Evolutionary conservation across 768 basidiomycete genomes (phyloP).

Genomic region (Leccinum variicolor): DNA sequence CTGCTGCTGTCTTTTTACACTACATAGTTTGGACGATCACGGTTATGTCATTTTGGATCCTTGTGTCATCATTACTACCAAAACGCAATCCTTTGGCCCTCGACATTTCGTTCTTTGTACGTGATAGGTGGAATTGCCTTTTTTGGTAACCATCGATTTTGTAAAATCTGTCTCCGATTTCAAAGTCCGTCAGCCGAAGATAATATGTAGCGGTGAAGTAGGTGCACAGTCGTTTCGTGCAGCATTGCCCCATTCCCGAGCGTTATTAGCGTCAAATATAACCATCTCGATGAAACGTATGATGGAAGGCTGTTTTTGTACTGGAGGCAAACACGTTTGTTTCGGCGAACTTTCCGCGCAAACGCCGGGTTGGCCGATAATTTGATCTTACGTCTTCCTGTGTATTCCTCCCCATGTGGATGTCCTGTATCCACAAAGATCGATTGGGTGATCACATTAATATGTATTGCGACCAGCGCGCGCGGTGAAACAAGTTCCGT

Average conservation of each 20-base stretch:
- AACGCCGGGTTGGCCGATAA: not conserved
- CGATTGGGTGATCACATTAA: not conserved
- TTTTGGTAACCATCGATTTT: not conserved
- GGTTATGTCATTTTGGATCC: not conserved
- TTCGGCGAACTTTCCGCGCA: not conserved
- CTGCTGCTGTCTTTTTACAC: not conserved
- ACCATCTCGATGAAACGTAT: too few relatives aligned
- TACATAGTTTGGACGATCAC: not conserved
- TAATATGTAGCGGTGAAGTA: not conserved
- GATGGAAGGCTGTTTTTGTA: not conserved
- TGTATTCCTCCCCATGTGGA: not conserved
- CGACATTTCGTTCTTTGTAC: not conserved
- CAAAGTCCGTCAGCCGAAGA: not conserved
- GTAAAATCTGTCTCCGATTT: not conserved
- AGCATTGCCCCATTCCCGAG: not conserved
- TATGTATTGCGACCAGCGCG: too few relatives aligned
- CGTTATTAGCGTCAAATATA: not conserved
- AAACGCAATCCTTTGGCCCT: slow-evolving; percentile 1
- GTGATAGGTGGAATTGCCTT: not conserved
- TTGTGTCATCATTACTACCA: not conserved
- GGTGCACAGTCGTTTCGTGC: too few relatives aligned
- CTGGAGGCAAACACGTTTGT: not conserved
- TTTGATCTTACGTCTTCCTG: too few relatives aligned
- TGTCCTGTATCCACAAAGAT: not conserved
- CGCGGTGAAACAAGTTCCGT: not conserved